Evolutionary conservation across 306 rosid species (phyloP).

Genomic region (Quercus glauca): DNA sequence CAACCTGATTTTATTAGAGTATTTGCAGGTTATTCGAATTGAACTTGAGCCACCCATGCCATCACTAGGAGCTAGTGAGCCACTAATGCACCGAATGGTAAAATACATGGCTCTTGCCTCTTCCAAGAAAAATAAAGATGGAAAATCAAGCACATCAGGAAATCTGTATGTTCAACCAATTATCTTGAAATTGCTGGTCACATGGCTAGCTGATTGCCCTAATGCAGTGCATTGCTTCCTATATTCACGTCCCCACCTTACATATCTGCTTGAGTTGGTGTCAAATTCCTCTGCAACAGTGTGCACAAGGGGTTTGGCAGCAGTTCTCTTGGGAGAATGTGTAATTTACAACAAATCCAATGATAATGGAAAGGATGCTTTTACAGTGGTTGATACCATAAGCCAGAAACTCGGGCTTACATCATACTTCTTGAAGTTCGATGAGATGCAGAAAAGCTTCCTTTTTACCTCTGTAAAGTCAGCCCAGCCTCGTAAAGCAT

Average conservation of each 20-base stretch:
- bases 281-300: constrained; percentile 69
- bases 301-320: constrained; percentile 72
- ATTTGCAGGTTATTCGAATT: constrained; percentile 66
- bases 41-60: constrained; percentile 79
- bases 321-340: constrained; percentile 88
- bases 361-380: constrained; percentile 71
- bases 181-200: constrained; percentile 74
- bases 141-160: constrained; percentile 49
- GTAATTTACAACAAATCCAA: constrained; percentile 74
- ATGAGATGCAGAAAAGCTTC: constrained; percentile 75
- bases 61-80: constrained; percentile 80
- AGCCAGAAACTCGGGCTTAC: constrained; percentile 91
- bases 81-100: constrained; percentile 80
- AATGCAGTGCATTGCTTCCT: constrained; percentile 84
- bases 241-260: constrained; percentile 88
- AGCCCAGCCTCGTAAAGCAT: constrained; percentile 42
- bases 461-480: constrained; percentile 54
- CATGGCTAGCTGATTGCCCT: constrained; percentile 85
- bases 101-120: constrained; percentile 83
- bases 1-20: constrained; percentile 11
- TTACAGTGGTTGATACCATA: constrained; percentile 64
- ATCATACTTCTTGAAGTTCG: constrained; percentile 74
- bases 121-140: constrained; percentile 71
- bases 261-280: constrained; percentile 82
- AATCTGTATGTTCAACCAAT: constrained; percentile 60